Evolutionary conservation across 805 yeast genomes (phyloP), one percentile per base, ranked within the genome.

Genomic region (Candida gorgasii): DNA sequence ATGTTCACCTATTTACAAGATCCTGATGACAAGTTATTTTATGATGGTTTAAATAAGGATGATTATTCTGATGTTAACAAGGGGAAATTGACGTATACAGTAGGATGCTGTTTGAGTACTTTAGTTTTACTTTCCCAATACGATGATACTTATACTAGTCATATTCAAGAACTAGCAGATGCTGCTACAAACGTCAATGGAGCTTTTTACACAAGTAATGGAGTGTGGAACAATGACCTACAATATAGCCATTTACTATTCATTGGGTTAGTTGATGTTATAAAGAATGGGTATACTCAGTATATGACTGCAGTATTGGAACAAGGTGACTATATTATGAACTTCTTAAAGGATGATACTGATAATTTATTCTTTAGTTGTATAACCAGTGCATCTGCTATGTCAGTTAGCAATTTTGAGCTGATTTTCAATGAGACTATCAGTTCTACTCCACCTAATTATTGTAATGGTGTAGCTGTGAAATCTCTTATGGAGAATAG

Each of bases 1-100:
- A 39, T 43, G 3, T 39, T 53, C 3, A 42, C 42, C 3, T 29
- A 52, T 28, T 36, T 48, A n/a, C 19, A 54, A 50, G 41, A 47
- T 48, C 30, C 34, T 42, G 14, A 50, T 15, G 52, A 49, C 36
- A 37, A 45, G 6, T 47, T 53, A 13, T 42, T 54, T 52, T 14
- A 50, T 43, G 45, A 61, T 59, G 62, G 62, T 3, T 20, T 37
- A 28, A 6, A 39, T 60, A 9, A 57, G 53, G 14, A 61, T 61
- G 45, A 48, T n/a, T 27, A 49, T 28, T 40, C 43, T 3, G 43
- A 47, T 35, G 20, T 57, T 9, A 61, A 62, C 40, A 48, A 44
- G 20, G 67, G 65, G 2, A 60, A 59, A 43, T 50, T 62, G 19
- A 44, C 65, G 3, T 62, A 62, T 47, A 58, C 65, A 3, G 60